These are phyloP conservation scores for Leccinum longicurvipes DNA, from an alignment of 768 basidiomycete species.

Conservation along the genomic window DNA sequence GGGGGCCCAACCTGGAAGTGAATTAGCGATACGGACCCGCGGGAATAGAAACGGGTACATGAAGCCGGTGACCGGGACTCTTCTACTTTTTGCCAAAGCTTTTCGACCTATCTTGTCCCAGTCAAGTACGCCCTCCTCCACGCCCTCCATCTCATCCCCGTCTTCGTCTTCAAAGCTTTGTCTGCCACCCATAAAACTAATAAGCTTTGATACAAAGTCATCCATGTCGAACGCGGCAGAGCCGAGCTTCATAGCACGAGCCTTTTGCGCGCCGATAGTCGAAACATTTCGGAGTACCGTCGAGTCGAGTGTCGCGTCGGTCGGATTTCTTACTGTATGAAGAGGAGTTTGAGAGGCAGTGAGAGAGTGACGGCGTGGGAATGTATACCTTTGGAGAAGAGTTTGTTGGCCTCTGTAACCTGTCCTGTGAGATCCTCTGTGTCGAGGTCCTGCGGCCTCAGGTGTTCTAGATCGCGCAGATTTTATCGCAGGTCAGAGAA, in stretches of 20 bases:
- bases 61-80: slow-evolving; percentile 81
- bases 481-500: not conserved
- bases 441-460: slow-evolving; percentile 53
- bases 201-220: slow-evolving; percentile 78
- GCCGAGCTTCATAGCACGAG: slow-evolving; percentile 88
- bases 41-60: slow-evolving; percentile 55
- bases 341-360: not conserved
- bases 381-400: slow-evolving; percentile 60
- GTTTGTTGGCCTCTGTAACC: slow-evolving; percentile 53
- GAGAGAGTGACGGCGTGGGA: not conserved
- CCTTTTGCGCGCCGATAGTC: slow-evolving; percentile 78
- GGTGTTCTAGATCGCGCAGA: slow-evolving; percentile 34
- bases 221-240: slow-evolving; percentile 88
- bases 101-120: slow-evolving; percentile 89
- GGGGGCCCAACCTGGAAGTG: slow-evolving; percentile 79
- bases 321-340: slow-evolving; percentile 67
- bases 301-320: slow-evolving; percentile 90
- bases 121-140: slow-evolving; percentile 52
- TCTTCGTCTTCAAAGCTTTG: slow-evolving; percentile 45
- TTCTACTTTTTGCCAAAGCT: slow-evolving; percentile 73
- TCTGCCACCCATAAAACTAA: slow-evolving; percentile 73
- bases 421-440: slow-evolving; percentile 54
- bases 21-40: slow-evolving; percentile 13
- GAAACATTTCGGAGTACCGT: slow-evolving; percentile 73
- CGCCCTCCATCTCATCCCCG: slow-evolving; percentile 52